Evolutionary conservation across 2,329 filamentous ascomycete genomes (phyloP), one percentile per base, ranked within the genome.

Genomic region (Claviceps capensis): DNA sequence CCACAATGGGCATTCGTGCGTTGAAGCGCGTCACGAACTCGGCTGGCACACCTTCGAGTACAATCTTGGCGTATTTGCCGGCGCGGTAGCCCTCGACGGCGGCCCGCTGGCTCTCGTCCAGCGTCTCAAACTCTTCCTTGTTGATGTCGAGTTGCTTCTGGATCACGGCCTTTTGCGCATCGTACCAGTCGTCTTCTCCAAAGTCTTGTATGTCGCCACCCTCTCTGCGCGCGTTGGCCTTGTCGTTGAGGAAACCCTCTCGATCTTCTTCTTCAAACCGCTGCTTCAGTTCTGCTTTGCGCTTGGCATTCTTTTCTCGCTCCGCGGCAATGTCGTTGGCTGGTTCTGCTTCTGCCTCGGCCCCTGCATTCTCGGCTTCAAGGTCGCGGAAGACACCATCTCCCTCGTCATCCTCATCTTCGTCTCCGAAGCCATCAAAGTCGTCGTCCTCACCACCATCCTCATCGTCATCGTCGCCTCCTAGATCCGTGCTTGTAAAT

Each of bases 151-250:
- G 78, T 67, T 98, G 93, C 70, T 95, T 96, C 69, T 96, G 87
- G 54, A 98, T 83, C 65, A 86, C 78, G 36, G 93, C 88, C 71
- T 98, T 98, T 65, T 98, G 93, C 30, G 86, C 81, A 63, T 97
- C 93, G 65, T 98, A 98, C 94, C 94, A 98, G 52, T 98, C 88
- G 64, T 98, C 93, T 68, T 98, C 93, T 50, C 90, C 93, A 62
- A 95, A 97, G 63, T 94, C 85, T 50, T 91, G 81, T 5, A 81
- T 74, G 3, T 77, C 76, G 37, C 77, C 83, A 34, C 79, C 81
- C 58, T 88, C 85, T 56, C 80, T 75, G 38, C 85, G 78, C 11
- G 85, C 85, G 49, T 83, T 81, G 30, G 86, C 83, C 63, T 94
- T 94, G 68, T 93, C 88, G 62, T 94, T 94, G 61, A 86, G 82